These are phyloP conservation scores for Carallia brachiata DNA, from an alignment of 345 rosid genomes.

Conservation along the genomic window DNA sequence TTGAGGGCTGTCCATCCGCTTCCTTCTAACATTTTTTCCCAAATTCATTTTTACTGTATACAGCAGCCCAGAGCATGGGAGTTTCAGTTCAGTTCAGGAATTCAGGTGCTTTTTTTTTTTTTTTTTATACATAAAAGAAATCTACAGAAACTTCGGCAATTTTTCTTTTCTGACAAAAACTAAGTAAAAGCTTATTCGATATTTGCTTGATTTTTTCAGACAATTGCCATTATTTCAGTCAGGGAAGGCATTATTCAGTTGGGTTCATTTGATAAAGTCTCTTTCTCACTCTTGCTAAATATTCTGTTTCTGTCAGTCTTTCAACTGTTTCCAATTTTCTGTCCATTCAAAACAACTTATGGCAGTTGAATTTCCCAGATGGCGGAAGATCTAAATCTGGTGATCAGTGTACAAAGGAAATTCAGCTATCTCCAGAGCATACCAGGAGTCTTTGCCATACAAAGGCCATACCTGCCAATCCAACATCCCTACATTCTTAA, in stretches of 20 bases:
- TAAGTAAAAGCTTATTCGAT: neutral
- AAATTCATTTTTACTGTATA: slow-evolving; percentile 8
- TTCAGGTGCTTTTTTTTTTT: slow-evolving; percentile 42
- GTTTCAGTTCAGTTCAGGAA: slow-evolving; percentile 62
- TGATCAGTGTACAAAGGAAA: slow-evolving; percentile 61
- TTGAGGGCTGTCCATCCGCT: neutral
- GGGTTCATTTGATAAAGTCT: slow-evolving; percentile 68
- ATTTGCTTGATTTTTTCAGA: slow-evolving; percentile 41
- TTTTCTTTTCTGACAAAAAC: neutral
- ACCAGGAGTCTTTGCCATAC: slow-evolving; percentile 58
- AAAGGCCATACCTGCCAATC: slow-evolving; percentile 50
- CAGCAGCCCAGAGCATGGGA: slow-evolving; percentile 81
- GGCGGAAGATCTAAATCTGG: slow-evolving; percentile 60
- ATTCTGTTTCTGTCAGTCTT: neutral
- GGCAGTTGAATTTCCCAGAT: slow-evolving; percentile 28
- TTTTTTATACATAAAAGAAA: neutral
- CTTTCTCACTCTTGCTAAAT: neutral
- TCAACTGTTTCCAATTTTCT: neutral
- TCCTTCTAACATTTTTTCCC: slow-evolving; percentile 1
- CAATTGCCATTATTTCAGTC: slow-evolving; percentile 67
- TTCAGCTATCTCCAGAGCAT: slow-evolving; percentile 68
- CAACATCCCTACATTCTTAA: slow-evolving; percentile 45
- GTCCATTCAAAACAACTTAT: neutral
- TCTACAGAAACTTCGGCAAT: neutral
- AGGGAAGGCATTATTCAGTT: slow-evolving; percentile 72